These are phyloP conservation scores for Ceraceosorus bombacis DNA, from an alignment of 1,284 basidiomycete genomes.

Conservation along the genomic window DNA sequence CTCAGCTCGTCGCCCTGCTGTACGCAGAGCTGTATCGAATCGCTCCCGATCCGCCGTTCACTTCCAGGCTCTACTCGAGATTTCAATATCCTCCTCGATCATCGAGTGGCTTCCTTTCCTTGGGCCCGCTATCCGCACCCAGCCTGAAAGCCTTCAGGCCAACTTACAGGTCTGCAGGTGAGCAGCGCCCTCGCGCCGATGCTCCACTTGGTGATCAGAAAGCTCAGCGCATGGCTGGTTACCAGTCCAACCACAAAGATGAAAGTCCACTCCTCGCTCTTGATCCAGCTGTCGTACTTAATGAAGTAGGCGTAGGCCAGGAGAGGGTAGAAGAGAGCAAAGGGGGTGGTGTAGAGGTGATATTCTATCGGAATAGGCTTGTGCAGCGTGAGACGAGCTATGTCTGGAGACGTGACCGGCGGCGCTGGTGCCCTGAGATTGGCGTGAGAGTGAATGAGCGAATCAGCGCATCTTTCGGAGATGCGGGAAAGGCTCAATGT, in stretches of 20 bases:
- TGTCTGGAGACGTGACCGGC: conserved; percentile 72
- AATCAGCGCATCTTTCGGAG: too few species aligned
- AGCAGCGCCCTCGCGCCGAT: conserved; percentile 63
- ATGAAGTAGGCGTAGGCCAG: conserved; percentile 86
- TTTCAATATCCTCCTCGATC: too few species aligned
- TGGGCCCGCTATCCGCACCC: conserved; percentile 33
- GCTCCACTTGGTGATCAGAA: conserved; percentile 85
- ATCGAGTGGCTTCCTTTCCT: too few species aligned
- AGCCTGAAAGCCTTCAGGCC: too few species aligned
- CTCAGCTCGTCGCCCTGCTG: too few species aligned
- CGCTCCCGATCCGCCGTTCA: too few species aligned
- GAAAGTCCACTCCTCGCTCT: conserved; percentile 61
- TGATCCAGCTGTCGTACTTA: conserved; percentile 66
- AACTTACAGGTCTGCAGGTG: conserved; percentile 49
- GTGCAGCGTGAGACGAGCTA: conserved; percentile 71
- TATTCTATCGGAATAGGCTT: conserved; percentile 67
- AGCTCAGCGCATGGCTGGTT: conserved; percentile 82
- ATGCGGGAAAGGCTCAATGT: too few species aligned
- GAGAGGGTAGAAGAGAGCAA: conserved; percentile 74
- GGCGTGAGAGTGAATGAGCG: neutral
- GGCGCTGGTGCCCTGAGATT: neutral
- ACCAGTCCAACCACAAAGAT: conserved; percentile 78
- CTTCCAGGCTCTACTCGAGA: too few species aligned
- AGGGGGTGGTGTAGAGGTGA: conserved; percentile 76
- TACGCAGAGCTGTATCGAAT: too few species aligned